Base-by-base conservation (phyloP, 441 rosid genomes). In the Metrosideros polymorpha region DNA sequence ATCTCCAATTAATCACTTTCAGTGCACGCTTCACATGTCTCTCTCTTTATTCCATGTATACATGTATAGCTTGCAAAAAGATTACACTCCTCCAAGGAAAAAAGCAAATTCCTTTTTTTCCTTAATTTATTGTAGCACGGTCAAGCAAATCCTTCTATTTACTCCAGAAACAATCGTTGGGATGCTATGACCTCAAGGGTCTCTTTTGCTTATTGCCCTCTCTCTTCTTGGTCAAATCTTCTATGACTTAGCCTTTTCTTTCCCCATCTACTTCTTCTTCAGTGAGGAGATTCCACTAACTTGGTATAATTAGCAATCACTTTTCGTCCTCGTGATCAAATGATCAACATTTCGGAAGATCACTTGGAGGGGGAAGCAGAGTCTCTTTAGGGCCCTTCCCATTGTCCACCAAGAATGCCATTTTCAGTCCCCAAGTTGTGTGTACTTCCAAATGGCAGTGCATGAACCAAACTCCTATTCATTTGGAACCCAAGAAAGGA, bases 371-470 rank as follows among this genome's bases (percentile, higher is more conserved):
- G 6, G 87, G 87, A 47, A 79, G 87, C 17, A 86, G 85, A 0
- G 85, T 82, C 87, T 86, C 59, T 45, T 61, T 86, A 25, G 87
- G 84, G 3, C 87, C 85, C 53, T 86, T 86, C 29, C 87, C 87
- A 49, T 86, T 82, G 49, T 86, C 85, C 50, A 86, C 87, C 32
- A 86, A 61, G 84, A 86, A 86, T 12, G 87, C 87, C 87, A 86
- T 86, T 50, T 86, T 86, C 85, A 86, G 51, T 61, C 88, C 85
- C 88, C 88, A 86, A 17, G 83, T 51, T 27, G 88, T 86, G 82
- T 86, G 88, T 35, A 86, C 85, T 82, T 86, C 85, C 57, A 86
- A 15, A 51, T 86, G 88, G 55, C 88, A 86, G 50, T 86, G 87
- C 84, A 86, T 30, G 43, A 86, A 86, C 87, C 87, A 86, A 22